phyloP scores from a whole-genome alignment of 139 green algal species.

The Chlorella ohadii region DNA sequence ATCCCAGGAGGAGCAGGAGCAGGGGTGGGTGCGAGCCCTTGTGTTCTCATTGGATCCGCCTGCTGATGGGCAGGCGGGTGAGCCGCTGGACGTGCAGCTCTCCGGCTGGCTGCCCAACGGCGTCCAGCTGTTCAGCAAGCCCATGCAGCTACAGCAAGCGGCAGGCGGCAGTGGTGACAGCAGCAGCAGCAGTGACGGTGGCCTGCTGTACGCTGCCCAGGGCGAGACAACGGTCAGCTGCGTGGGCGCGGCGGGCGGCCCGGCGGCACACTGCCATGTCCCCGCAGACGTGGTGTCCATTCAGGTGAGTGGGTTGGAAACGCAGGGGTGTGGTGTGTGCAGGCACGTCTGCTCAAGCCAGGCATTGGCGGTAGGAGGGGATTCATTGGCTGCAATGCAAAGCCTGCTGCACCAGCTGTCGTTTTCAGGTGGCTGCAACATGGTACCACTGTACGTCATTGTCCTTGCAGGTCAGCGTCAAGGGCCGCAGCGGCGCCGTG shows the following conservation, averaged over 20 bases:
- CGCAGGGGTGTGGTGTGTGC: no score
- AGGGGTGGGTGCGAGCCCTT: conserved; percentile 39
- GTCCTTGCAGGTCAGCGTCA: conserved; percentile 18
- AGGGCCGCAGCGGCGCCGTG: background rate
- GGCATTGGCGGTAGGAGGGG: no score
- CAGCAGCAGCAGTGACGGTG: background rate
- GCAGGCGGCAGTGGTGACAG: background rate
- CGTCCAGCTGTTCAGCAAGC: conserved; percentile 2
- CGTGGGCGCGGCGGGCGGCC: background rate
- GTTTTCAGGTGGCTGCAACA: background rate
- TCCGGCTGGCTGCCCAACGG: conserved; percentile 15
- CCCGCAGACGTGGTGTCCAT: background rate
- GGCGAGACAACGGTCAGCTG: conserved; percentile 18
- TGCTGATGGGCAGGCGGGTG: background rate
- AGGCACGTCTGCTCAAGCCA: no score
- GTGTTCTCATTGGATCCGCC: conserved; percentile 31
- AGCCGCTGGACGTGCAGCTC: conserved; percentile 8
- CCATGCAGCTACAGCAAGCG: conserved; percentile 22
- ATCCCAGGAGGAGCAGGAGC: background rate
- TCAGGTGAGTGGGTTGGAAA: background rate
- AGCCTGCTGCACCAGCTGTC: no score
- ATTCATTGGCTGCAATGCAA: no score
- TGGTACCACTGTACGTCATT: background rate
- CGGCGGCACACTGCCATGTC: background rate
- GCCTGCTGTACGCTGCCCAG: conserved; percentile 10